Base-by-base conservation (phyloP, 1,284 basidiomycete genomes). In the Thelephora terrestris region DNA sequence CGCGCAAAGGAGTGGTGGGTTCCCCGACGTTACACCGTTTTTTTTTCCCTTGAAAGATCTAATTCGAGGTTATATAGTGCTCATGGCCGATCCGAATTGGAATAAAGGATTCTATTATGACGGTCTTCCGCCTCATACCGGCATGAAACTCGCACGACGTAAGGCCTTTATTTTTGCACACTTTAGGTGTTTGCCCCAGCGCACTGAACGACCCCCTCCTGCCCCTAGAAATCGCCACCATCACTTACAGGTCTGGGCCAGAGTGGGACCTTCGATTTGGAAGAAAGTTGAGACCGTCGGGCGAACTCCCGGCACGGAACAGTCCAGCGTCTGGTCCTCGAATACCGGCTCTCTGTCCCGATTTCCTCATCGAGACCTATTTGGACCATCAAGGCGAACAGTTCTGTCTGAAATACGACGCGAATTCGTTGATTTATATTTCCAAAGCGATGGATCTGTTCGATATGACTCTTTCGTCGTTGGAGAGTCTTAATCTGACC, bases 61-160 rank as follows among this genome's bases (percentile, higher is more conserved):
- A 50, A 40, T 39, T 36, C 45, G 18, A 37, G 34, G 23, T 46
- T 39, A n/a, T 24, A 47, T 54, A 92, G 95, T 99, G 10, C 78
- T 99, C 47, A 99, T 99, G 95, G 85, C 93, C 5, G 95, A 99
- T 66, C 95, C 95, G 0, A 97, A 99, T 57, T 99, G 95, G 96
- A 99, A 99, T 56, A 83, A 93, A 37, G 95, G 96, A 1, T 97
- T 95, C 65, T 99, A 99, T 68, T 99, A 99, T 61, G 87, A 91
- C 47, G 75, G 78, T n/a, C 63, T 94, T 12, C 96, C 95, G 1
- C 95, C 95, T 2, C 96, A 99, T 64, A 90, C 85, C 2, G 95
- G 95, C 21, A 98, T 99, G 93, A 99, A 99, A 67, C 78, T 99
- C 29, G 96, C 95, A 16, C 79, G 95, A 53, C 95, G 91, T 92